A percentile compares a stretch with the other conserved stretches of the same genome.
phyloP scores from a whole-genome alignment of 192 early-diverging fungal species.

The Funneliformis geosporum region DNA sequence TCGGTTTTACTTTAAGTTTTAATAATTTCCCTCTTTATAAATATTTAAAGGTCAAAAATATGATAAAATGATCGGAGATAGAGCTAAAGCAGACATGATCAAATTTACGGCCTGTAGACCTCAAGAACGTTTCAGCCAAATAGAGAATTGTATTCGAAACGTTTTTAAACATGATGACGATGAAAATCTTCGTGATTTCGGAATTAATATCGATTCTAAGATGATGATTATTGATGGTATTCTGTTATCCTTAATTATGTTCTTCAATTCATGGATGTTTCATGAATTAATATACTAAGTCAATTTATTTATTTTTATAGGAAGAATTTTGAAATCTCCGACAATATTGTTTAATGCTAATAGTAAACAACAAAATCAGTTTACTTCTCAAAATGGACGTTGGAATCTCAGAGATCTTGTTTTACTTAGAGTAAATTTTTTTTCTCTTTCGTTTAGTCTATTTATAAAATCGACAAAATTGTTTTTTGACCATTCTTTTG shows the following conservation, averaged over 20 bases:
- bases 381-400: neutral
- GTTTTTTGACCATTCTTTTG: neutral
- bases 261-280: neutral
- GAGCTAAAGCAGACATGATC: slow-evolving; percentile 17
- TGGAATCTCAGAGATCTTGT: neutral
- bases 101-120: neutral
- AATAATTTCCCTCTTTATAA: neutral
- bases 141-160: slow-evolving; percentile 13
- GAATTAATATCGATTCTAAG: neutral
- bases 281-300: neutral
- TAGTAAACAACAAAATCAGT: neutral
- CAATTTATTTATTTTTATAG: neutral
- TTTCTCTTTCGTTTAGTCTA: neutral
- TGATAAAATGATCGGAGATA: slow-evolving; percentile 6
- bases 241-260: no score
- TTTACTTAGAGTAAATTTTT: neutral
- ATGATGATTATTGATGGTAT: slow-evolving; percentile 15
- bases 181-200: slow-evolving; percentile 10
- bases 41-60: slow-evolving; percentile 13
- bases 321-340: slow-evolving; percentile 3
- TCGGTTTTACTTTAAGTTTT: neutral
- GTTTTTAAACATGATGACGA: slow-evolving; percentile 7
- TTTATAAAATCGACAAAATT: neutral
- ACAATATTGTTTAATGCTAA: slow-evolving; percentile 4
- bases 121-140: neutral